These are phyloP conservation scores for Globisporangium alternatum DNA, from an alignment of 352 stramenopile species.

Conservation along the genomic window DNA sequence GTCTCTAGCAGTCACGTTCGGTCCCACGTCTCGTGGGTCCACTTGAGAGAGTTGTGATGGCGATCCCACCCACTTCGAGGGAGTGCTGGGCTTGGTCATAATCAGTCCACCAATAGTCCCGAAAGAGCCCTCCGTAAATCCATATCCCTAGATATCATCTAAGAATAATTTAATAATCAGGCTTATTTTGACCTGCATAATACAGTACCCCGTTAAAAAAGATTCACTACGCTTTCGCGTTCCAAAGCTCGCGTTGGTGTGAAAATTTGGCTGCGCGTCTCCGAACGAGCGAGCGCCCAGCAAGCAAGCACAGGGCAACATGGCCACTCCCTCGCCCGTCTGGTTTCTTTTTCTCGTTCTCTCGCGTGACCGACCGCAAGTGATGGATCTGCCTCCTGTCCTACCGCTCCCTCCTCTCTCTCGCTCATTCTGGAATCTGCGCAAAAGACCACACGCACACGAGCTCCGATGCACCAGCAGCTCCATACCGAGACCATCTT, in stretches of 20 bases:
- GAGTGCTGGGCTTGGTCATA: background rate
- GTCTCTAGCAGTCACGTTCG: conserved; percentile 1
- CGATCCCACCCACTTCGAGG: conserved; percentile 8
- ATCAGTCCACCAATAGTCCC: background rate
- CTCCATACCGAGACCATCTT: background rate
- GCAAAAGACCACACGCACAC: background rate
- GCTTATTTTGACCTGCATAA: background rate
- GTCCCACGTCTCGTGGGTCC: conserved; percentile 4
- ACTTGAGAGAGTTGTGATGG: conserved; percentile 16
- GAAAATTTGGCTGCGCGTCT: conserved; percentile 1
- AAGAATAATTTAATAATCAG: background rate
- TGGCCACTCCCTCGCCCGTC: background rate
- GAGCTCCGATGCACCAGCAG: background rate
- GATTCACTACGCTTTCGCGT: background rate
- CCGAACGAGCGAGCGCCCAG: background rate
- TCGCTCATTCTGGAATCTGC: conserved; percentile 6
- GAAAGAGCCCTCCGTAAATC: background rate
- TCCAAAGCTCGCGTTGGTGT: background rate
- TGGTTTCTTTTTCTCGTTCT: conserved; percentile 9
- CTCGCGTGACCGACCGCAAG: background rate
- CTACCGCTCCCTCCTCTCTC: background rate
- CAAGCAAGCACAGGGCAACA: background rate
- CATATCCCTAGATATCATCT: background rate
- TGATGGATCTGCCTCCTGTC: conserved; percentile 6
- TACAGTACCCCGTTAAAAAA: background rate